Percentiles rank a stretch among this genome's conserved stretches.
These are phyloP conservation scores for Ascochyta fabae DNA, from an alignment of 2,329 filamentous ascomycete genomes.

Conservation along the genomic window DNA sequence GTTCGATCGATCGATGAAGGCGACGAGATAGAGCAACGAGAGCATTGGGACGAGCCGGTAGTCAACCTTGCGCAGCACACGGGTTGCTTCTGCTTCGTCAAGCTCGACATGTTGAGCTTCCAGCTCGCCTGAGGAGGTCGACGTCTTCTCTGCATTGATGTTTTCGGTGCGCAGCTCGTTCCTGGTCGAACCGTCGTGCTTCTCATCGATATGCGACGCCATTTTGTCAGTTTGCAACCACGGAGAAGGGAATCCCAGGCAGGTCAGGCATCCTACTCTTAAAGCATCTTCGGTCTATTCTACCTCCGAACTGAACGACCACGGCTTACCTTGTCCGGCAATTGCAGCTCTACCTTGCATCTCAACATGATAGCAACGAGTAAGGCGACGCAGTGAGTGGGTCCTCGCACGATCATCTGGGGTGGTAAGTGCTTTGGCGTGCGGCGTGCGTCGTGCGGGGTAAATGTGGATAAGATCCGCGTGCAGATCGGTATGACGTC, in stretches of 20 bases:
- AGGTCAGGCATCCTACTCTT: constrained; percentile 4
- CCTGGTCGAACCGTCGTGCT: constrained; percentile 13
- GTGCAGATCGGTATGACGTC: constrained; percentile 15
- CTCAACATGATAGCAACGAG: constrained; percentile 11
- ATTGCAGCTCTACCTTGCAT: constrained; percentile 5
- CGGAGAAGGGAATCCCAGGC: too few species aligned
- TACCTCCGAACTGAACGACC: constrained; percentile 16
- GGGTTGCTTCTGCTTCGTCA: constrained; percentile 35
- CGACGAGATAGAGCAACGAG: constrained; percentile 44
- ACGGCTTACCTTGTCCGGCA: constrained; percentile 20
- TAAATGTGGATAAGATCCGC: constrained; percentile 21
- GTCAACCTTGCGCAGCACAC: constrained; percentile 47
- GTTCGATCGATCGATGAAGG: constrained; percentile 45
- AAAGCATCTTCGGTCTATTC: constrained; percentile 22
- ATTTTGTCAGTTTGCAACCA: constrained; percentile 3
- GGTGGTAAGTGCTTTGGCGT: constrained; percentile 12
- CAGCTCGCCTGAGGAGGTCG: constrained; percentile 32
- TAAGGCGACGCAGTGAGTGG: constrained; percentile 9
- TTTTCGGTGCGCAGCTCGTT: constrained; percentile 32
- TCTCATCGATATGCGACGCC: constrained; percentile 20
- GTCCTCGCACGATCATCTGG: constrained; percentile 17
- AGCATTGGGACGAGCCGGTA: constrained; percentile 40
- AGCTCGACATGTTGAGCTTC: constrained; percentile 35
- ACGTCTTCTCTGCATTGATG: constrained; percentile 32
- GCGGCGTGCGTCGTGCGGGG: constrained; percentile 21